These are phyloP conservation scores for Penicillium cinerascens DNA, from an alignment of 495 filamentous ascomycete genomes.

Conservation along the genomic window DNA sequence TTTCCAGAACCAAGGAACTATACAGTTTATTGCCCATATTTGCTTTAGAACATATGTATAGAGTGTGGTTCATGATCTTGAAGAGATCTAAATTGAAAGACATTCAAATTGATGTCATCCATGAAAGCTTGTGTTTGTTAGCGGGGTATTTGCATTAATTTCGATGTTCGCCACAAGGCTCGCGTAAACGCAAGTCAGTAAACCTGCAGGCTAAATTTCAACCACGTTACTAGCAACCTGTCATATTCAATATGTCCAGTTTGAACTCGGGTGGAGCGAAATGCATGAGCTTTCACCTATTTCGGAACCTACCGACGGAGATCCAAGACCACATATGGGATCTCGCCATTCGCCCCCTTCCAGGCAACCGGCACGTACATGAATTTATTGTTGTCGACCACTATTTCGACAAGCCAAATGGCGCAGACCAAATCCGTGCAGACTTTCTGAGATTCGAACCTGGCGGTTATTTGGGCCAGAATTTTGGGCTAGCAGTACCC, in stretches of 20 bases:
- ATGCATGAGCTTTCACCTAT: background rate
- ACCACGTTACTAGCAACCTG: background rate
- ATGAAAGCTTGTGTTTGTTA: background rate
- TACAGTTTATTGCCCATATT: too few relatives aligned
- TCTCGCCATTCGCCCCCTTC: background rate
- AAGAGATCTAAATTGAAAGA: too few relatives aligned
- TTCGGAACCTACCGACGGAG: background rate
- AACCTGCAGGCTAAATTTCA: background rate
- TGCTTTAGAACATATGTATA: too few relatives aligned
- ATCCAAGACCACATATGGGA: slow-evolving; percentile 5
- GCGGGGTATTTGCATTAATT: background rate
- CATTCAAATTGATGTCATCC: too few relatives aligned
- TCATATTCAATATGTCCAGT: background rate
- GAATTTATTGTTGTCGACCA: slow-evolving; percentile 1
- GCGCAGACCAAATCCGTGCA: background rate
- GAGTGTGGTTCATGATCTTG: too few relatives aligned
- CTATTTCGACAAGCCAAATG: background rate
- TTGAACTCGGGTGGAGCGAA: background rate
- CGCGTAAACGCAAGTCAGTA: background rate
- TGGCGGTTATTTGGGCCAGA: background rate
- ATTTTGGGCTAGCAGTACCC: background rate
- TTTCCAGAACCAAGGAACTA: too few relatives aligned
- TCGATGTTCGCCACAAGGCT: background rate
- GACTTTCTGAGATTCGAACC: background rate
- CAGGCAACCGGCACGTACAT: slow-evolving; percentile 1